These are phyloP conservation scores for Pichia sp. DNA, from an alignment of 1,139 yeast species.

Conservation along the genomic window DNA sequence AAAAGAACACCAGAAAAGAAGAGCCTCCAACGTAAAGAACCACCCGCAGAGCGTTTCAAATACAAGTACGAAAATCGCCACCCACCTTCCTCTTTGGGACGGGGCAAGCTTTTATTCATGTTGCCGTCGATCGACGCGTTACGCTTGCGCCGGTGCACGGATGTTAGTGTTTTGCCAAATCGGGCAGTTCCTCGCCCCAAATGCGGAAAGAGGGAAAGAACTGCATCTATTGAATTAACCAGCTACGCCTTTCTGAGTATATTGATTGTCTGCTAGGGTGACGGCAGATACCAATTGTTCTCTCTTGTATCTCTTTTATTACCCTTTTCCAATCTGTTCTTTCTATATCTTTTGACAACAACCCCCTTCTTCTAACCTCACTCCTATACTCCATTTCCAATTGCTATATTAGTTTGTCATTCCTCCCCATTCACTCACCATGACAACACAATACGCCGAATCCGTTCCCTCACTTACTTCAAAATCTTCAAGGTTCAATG, in stretches of 20 bases:
- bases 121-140: background rate
- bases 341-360: background rate
- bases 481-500: slow-evolving; percentile 32
- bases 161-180: background rate
- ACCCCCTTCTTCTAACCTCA: background rate
- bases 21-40: background rate
- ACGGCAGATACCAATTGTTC: background rate
- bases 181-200: background rate
- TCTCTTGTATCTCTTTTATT: background rate
- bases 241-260: background rate
- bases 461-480: slow-evolving; percentile 23
- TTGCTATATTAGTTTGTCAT: background rate
- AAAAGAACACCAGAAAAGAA: background rate
- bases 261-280: background rate
- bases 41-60: background rate
- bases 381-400: background rate
- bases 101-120: background rate
- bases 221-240: background rate
- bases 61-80: background rate
- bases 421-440: background rate
- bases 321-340: background rate
- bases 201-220: background rate
- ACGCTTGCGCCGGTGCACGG: background rate
- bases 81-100: background rate
- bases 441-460: slow-evolving; percentile 18